Base-by-base conservation (phyloP, 2,329 filamentous ascomycete species). In the Fusarium vanettenii region DNA sequence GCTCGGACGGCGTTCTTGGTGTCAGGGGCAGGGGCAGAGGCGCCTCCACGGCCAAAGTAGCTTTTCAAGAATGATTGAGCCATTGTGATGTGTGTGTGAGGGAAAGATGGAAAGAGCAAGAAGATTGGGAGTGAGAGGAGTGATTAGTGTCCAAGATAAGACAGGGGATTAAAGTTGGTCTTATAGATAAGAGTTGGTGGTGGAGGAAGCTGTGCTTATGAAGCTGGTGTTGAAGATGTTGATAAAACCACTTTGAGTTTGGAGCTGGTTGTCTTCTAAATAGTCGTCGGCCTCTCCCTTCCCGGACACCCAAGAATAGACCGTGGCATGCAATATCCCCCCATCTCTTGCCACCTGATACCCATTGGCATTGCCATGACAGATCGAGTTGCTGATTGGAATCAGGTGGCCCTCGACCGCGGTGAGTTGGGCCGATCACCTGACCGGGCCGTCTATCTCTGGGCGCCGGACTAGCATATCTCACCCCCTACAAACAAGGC, bases 11-110 rank as follows among this genome's bases (percentile, higher is more conserved):
- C 66, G 35, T 41, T 45, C 50, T 76, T 77, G 29, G 80, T 71
- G 60, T 79, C 73, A 25, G 60, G 35, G 25, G 71, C 63, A 20
- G 75, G 66, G 55, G 77, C 29, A 56, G 67, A 7, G 59, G 71
- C 41, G 18, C 67, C 70, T n/a, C 81, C 81, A 43, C 84, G 75
- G 62, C 84, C 83, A 64, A 87, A 81, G 71, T 84, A 85, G 70
- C 73, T 81, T 70, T 81, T 83, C 48, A 82, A 73, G 35, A 81
- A 79, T 25, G 79, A 79, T 20, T 72, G 71, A 41, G 72, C 69
- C 77, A 81, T 80, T 69, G 66, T 74, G 48, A 64, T 52, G 27
- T 64, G 64, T 68, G 68, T 52, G 39, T 66, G 31, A 57, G 55
- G 56, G 48, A 66, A 39, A n/a, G 50, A 64, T 60, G 55, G 33